Percentiles rank a stretch among this genome's conserved stretches.
Evolutionary conservation across 192 early-diverging fungal genomes (phyloP).

Genomic region (Thoreauomyces humboldtii): DNA sequence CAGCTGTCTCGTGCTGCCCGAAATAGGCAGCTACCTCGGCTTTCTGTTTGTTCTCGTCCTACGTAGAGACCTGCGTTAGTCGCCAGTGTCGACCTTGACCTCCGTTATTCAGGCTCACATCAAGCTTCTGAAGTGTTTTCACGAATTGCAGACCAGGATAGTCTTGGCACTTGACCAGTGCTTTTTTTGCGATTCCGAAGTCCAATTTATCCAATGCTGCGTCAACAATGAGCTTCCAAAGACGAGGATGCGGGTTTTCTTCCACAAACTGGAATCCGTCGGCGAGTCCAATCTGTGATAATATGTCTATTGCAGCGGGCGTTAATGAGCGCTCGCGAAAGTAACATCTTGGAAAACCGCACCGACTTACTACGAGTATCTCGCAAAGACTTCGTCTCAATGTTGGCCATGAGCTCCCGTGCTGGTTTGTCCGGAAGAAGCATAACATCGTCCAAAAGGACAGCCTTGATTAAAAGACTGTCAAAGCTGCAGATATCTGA

Average conservation of each 20-base stretch:
- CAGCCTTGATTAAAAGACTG: constrained; percentile 54
- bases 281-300: constrained; percentile 41
- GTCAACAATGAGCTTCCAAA: constrained; percentile 56
- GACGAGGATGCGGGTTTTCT: constrained; percentile 48
- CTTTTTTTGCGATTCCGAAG: constrained; percentile 45
- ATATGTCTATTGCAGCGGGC: constrained; percentile 35
- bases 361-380: constrained; percentile 45
- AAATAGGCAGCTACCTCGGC: constrained; percentile 55
- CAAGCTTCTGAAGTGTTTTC: constrained; percentile 48
- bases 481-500: constrained; percentile 51
- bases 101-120: too few species aligned
- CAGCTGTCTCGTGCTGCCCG: constrained; percentile 46
- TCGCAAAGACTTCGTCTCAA: constrained; percentile 50
- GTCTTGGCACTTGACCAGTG: constrained; percentile 44
- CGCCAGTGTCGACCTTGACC: too few species aligned
- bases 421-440: constrained; percentile 41
- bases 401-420: constrained; percentile 32
- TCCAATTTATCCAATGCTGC: constrained; percentile 50
- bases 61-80: too few species aligned
- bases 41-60: constrained; percentile 51
- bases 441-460: constrained; percentile 51
- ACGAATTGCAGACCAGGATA: constrained; percentile 55
- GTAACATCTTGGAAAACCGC: background rate
- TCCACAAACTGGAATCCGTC: constrained; percentile 55
- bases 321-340: background rate